Evolutionary conservation across 2,329 filamentous ascomycete genomes (phyloP).

Genomic region (Nannizziopsis arthrosporioides): DNA sequence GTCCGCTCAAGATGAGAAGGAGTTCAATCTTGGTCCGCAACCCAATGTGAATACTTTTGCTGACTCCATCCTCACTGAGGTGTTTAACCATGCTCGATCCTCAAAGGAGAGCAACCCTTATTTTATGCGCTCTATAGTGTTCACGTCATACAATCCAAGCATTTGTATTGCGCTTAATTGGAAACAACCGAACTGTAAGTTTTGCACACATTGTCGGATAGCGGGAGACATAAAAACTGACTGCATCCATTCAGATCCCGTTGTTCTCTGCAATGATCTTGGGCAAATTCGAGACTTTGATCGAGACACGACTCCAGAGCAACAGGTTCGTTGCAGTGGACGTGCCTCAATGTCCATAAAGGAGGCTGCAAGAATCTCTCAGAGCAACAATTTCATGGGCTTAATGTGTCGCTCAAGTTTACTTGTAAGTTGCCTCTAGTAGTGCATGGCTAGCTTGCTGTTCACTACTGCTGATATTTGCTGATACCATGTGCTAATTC

Average conservation of each 20-base stretch:
- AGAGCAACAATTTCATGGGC: slow-evolving; percentile 97
- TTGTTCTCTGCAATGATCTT: slow-evolving; percentile 88
- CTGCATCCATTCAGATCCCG: slow-evolving; percentile 50
- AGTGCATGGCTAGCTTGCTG: not conserved
- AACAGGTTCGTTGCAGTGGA: slow-evolving; percentile 49
- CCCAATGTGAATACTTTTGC: slow-evolving; percentile 77
- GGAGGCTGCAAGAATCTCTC: slow-evolving; percentile 82
- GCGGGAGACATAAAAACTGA: not conserved
- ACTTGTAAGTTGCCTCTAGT: slow-evolving; percentile 49
- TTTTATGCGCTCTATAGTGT: slow-evolving; percentile 74
- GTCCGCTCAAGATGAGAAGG: slow-evolving; percentile 58
- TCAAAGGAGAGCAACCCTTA: slow-evolving; percentile 56
- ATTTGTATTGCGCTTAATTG: slow-evolving; percentile 93
- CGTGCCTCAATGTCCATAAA: slow-evolving; percentile 76
- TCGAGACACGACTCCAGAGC: slow-evolving; percentile 28
- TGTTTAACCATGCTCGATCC: slow-evolving; percentile 79
- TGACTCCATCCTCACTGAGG: slow-evolving; percentile 68
- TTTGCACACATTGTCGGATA: not conserved
- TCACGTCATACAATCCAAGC: slow-evolving; percentile 82
- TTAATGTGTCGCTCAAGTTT: slow-evolving; percentile 79
- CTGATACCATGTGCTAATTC: not conserved
- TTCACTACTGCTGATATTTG: slow-evolving; percentile 3
- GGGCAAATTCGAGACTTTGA: slow-evolving; percentile 42
- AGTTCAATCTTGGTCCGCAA: slow-evolving; percentile 58
- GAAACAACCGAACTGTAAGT: slow-evolving; percentile 91